Conservation (phyloP, 192 early-diverging fungal genomes). For the Kickxella alabastrina region DNA sequence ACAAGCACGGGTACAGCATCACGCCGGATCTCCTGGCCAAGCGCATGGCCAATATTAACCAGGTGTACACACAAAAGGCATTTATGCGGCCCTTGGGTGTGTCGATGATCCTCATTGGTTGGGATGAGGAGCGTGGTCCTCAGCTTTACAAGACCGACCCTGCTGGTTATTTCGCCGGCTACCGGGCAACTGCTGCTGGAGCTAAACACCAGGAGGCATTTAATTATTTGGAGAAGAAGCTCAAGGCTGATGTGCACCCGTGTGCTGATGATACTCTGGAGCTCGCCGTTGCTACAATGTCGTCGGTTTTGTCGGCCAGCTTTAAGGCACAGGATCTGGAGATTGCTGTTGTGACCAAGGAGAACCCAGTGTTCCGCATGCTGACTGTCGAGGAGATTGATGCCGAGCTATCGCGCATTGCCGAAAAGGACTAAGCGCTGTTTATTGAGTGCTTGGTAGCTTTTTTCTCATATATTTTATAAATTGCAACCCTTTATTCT, state of each 20-base stretch:
- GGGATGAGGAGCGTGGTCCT: slow-evolving; percentile 94
- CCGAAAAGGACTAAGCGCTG: slow-evolving; percentile 40
- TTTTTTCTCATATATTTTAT: too few species aligned
- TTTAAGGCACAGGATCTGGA: slow-evolving; percentile 98
- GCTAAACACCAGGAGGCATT: slow-evolving; percentile 88
- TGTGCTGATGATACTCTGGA: slow-evolving; percentile 87
- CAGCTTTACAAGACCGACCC: slow-evolving; percentile 98
- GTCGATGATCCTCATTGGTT: slow-evolving; percentile 97
- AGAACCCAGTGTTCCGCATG: slow-evolving; percentile 72
- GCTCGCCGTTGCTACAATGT: slow-evolving; percentile 93
- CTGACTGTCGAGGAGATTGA: slow-evolving; percentile 81
- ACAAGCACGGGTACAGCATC: slow-evolving; percentile 99
- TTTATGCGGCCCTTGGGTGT: slow-evolving; percentile 97
- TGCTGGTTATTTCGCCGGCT: slow-evolving; percentile 97
- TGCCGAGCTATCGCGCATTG: slow-evolving; percentile 48
- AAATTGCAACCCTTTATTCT: too few species aligned
- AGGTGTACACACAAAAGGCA: slow-evolving; percentile 99
- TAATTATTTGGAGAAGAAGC: slow-evolving; percentile 96
- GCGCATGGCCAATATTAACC: slow-evolving; percentile 96
- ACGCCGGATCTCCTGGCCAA: slow-evolving; percentile 95
- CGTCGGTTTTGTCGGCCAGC: slow-evolving; percentile 85
- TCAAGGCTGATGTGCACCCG: slow-evolving; percentile 84
- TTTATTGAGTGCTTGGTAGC: too few species aligned
- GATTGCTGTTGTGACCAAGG: slow-evolving; percentile 80
- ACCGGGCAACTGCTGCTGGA: slow-evolving; percentile 92